Percentiles rank a stretch among this genome's conserved stretches.
Conservation (phyloP, 208 protist genomes). For the Novymonas esmeraldas region DNA sequence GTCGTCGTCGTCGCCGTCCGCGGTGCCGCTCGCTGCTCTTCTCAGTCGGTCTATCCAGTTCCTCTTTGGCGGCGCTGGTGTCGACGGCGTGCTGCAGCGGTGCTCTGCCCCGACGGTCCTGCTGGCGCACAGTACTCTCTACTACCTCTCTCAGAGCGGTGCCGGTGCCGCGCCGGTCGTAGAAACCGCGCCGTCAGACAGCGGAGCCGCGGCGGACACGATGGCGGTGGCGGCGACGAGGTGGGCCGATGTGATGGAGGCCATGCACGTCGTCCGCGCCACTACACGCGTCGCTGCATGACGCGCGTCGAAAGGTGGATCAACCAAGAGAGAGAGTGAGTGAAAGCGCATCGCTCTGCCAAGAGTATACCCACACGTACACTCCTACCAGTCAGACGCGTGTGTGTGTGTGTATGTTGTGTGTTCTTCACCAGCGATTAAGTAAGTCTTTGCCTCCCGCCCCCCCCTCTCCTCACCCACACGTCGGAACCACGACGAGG, state of each 20-base stretch:
- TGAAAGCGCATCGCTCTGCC: too few species aligned
- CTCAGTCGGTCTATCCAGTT: conserved; percentile 18
- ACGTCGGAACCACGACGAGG: too few species aligned
- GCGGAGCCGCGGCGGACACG: not conserved
- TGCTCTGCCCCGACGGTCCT: conserved; percentile 45
- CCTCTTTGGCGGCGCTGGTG: conserved; percentile 16
- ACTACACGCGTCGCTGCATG: not conserved
- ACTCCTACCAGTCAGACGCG: not conserved
- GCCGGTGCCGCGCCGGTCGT: not conserved
- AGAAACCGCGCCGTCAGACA: not conserved
- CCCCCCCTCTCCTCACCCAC: too few species aligned
- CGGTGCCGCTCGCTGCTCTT: conserved; percentile 1
- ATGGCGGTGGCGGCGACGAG: conserved; percentile 7
- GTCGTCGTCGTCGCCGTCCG: not conserved
- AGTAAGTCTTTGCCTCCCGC: too few species aligned
- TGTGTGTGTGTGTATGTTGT: too few species aligned
- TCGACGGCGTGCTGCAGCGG: conserved; percentile 51
- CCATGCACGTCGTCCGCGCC: not conserved
- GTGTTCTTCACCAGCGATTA: too few species aligned
- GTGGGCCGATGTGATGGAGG: conserved; percentile 17
- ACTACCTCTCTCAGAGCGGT: conserved; percentile 53
- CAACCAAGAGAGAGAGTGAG: too few species aligned
- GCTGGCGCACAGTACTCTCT: conserved; percentile 56
- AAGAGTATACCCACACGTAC: not conserved
- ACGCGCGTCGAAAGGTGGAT: too few species aligned